These are phyloP conservation scores for Eudorina sp. DNA, from an alignment of 139 green algal species.

Conservation along the genomic window DNA sequence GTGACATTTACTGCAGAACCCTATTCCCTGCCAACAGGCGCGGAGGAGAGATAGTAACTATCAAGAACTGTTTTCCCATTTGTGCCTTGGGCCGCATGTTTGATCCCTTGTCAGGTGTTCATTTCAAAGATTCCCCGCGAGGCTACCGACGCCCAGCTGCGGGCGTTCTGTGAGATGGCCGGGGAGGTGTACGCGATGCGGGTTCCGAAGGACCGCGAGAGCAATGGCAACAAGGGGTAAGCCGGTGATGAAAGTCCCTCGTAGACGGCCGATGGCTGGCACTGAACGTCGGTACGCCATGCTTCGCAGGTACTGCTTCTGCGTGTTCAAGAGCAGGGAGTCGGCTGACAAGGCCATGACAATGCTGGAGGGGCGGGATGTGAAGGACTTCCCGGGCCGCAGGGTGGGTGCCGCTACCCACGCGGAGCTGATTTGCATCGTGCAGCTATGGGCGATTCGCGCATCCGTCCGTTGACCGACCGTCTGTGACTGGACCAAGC, in stretches of 20 bases:
- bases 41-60: too few species aligned
- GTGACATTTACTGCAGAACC: too few species aligned
- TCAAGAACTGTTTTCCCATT: background rate
- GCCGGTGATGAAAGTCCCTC: background rate
- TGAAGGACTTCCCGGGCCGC: constrained; percentile 74
- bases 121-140: constrained; percentile 77
- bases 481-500: too few species aligned
- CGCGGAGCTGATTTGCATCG: too few species aligned
- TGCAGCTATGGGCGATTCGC: too few species aligned
- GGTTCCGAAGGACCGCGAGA: constrained; percentile 74
- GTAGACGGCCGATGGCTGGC: background rate
- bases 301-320: constrained; percentile 79
- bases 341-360: constrained; percentile 68
- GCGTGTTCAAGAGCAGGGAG: constrained; percentile 78
- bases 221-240: constrained; percentile 80
- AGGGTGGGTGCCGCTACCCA: constrained; percentile 67
- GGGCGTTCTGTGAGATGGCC: constrained; percentile 59
- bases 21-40: too few species aligned
- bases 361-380: constrained; percentile 66
- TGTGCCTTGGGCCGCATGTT: background rate
- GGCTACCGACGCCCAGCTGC: constrained; percentile 73
- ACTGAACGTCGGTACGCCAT: background rate
- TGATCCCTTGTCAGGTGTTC: constrained; percentile 79
- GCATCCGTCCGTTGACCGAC: too few species aligned
- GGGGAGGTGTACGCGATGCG: constrained; percentile 68